These are phyloP conservation scores for Rubia tinctorum DNA, from an alignment of 305 asterid species.

Conservation along the genomic window DNA sequence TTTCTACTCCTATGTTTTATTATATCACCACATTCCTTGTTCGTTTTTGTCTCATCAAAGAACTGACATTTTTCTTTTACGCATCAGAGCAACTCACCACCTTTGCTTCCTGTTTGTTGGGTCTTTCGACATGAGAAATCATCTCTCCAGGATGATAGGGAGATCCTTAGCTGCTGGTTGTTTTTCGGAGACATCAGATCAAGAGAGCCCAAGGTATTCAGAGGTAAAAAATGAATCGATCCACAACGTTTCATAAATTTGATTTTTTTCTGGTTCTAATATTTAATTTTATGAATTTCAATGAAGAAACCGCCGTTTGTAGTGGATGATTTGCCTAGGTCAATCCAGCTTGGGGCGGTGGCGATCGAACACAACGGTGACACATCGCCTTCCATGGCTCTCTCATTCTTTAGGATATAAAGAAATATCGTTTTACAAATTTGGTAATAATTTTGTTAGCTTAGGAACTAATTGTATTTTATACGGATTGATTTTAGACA, in stretches of 20 bases:
- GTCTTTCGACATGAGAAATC: no score
- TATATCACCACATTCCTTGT: no score
- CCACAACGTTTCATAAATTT: not conserved
- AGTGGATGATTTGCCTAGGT: constrained; percentile 30
- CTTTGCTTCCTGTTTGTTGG: no score
- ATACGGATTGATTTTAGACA: constrained; percentile 35
- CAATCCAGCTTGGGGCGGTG: constrained; percentile 57
- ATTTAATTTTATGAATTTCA: constrained; percentile 11
- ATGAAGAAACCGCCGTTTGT: constrained; percentile 65
- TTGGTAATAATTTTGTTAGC: not conserved
- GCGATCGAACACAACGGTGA: constrained; percentile 59
- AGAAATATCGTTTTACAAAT: not conserved
- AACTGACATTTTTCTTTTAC: no score
- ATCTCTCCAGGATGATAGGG: constrained; percentile 55
- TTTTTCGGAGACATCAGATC: constrained; percentile 65
- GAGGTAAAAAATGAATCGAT: constrained; percentile 34
- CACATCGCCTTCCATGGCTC: constrained; percentile 79
- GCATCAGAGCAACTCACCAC: no score
- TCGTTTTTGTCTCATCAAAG: no score
- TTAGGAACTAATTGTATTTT: not conserved
- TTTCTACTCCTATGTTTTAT: no score
- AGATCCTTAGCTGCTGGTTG: constrained; percentile 37
- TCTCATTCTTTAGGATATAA: constrained; percentile 75
- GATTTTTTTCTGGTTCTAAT: not conserved
- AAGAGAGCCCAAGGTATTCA: constrained; percentile 77